Evolutionary conservation across 345 rosid genomes (phyloP).

Genomic region (Passiflora organensis): DNA sequence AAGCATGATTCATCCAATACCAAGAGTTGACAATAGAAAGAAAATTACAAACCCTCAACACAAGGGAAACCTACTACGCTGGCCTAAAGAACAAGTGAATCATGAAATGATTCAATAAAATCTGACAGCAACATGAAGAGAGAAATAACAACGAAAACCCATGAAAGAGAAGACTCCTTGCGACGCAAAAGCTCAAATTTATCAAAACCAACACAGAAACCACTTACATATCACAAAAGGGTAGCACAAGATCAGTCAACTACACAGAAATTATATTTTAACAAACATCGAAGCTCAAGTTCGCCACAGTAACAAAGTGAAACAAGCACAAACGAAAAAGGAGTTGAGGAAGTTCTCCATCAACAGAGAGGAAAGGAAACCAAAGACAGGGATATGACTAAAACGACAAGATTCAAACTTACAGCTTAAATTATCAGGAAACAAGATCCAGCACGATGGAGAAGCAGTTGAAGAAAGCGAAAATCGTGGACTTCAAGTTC

Average conservation of each 20-base stretch:
- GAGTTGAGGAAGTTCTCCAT: neutral
- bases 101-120: neutral
- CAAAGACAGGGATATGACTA: neutral
- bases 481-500: too few species aligned
- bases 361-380: neutral
- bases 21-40: neutral
- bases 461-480: neutral
- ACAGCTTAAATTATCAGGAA: neutral
- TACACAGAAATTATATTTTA: neutral
- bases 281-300: neutral
- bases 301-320: neutral
- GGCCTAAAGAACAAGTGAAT: neutral
- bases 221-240: neutral
- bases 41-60: neutral
- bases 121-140: too few species aligned
- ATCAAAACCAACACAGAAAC: neutral
- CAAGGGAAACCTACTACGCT: neutral
- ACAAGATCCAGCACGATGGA: neutral
- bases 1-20: neutral
- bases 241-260: neutral
- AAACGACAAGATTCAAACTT: neutral
- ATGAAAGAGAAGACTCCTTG: too few species aligned
- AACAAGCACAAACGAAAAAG: neutral
- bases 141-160: too few species aligned
- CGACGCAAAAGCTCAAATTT: too few species aligned